These are phyloP conservation scores for Aspergillus baeticus DNA, from an alignment of 495 filamentous ascomycete species.

Conservation along the genomic window DNA sequence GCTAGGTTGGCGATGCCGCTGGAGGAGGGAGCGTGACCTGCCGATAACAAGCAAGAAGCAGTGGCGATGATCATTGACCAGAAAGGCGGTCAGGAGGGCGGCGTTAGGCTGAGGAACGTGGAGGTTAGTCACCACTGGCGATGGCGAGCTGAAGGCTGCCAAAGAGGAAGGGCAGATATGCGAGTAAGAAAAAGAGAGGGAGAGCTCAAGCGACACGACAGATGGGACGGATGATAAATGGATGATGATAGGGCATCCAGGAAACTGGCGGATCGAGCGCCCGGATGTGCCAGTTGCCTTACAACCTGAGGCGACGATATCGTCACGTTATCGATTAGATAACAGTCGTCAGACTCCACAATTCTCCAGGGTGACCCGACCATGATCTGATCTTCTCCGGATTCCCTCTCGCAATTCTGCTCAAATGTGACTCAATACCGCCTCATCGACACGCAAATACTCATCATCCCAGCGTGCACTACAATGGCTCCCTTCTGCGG, in stretches of 20 bases:
- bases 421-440: conserved; percentile 6
- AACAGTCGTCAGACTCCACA: conserved; percentile 5
- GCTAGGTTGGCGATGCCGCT: conserved; percentile 25
- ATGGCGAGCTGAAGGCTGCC: not conserved
- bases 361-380: not conserved
- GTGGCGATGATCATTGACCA: conserved; percentile 21
- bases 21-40: conserved; percentile 30
- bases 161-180: not conserved
- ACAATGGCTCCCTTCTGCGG: too few relatives aligned
- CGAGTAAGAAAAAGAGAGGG: not conserved
- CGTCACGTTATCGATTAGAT: conserved; percentile 20
- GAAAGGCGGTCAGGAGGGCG: conserved; percentile 40
- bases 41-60: conserved; percentile 36
- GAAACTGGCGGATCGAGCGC: not conserved
- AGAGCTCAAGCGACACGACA: not conserved
- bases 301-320: not conserved
- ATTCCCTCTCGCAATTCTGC: conserved; percentile 1
- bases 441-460: not conserved
- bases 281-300: not conserved
- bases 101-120: conserved; percentile 14
- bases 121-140: not conserved
- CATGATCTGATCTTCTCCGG: not conserved
- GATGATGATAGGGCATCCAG: not conserved
- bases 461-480: not conserved
- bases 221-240: not conserved